Base-by-base conservation (phyloP, 768 basidiomycete species). In the Thelephora ganbajun region DNA sequence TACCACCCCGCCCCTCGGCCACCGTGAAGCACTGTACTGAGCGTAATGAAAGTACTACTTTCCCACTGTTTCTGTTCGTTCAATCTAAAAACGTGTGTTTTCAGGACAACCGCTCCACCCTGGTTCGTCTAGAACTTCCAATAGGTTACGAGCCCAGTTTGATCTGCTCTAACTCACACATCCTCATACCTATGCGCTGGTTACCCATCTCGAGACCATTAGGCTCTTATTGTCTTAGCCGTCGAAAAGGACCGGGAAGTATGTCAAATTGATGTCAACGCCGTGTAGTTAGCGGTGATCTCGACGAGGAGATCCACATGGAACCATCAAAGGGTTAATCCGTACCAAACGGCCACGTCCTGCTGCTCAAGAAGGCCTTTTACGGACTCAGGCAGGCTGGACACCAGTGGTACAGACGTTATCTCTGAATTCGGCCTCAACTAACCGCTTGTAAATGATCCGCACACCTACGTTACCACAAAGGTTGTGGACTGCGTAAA, bases 1-100 rank as follows among this genome's bases (percentile, higher is more conserved):
- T 80, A 77, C 54, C 71, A 74, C 35, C 76, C 76, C 12, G 63
- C 67, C 6, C 67, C 69, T 11, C 45, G 63, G 19, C 61, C 69
- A 30, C 66, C 69, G n/a, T 63, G 69, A 45, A 72, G 70, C 35
- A 56, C 66, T 14, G 69, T 68, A 50, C 71, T 73, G 46, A 53
- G 55, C 33, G 48, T n/a, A n/a, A n/a, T n/a, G n/a, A n/a, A n/a
- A n/a, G n/a, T n/a, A n/a, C n/a, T n/a, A n/a, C n/a, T n/a, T n/a
- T n/a, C n/a, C n/a, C n/a, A n/a, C n/a, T n/a, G n/a, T n/a, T n/a
- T n/a, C n/a, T n/a, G n/a, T n/a, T n/a, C n/a, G n/a, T n/a, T n/a
- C n/a, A n/a, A n/a, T n/a, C n/a, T n/a, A n/a, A n/a, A n/a, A n/a
- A n/a, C n/a, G n/a, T n/a, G n/a, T n/a, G n/a, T n/a, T n/a, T n/a